These are phyloP conservation scores for Aspergillus neotritici DNA, from an alignment of 2,329 filamentous ascomycete genomes.

Conservation along the genomic window DNA sequence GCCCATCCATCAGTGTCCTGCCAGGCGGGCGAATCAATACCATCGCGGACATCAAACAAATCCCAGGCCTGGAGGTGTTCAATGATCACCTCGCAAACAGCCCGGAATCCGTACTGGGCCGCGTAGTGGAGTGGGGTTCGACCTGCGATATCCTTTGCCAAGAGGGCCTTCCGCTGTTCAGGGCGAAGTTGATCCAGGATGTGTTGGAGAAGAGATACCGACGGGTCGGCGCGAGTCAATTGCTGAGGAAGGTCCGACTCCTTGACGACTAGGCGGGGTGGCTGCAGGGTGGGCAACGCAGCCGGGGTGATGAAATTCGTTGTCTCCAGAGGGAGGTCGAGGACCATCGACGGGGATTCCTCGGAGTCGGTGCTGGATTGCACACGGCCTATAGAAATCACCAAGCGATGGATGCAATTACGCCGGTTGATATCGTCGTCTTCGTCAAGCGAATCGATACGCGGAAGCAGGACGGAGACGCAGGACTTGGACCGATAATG, in stretches of 20 bases:
- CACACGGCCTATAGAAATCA: conserved; percentile 83
- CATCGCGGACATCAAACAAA: conserved; percentile 75
- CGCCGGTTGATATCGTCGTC: conserved; percentile 88
- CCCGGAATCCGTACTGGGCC: conserved; percentile 87
- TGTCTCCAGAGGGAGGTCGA: conserved; percentile 49
- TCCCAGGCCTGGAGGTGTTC: conserved; percentile 83
- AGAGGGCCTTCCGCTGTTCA: conserved; percentile 62
- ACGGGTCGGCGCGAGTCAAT: conserved; percentile 64
- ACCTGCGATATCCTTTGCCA: conserved; percentile 69
- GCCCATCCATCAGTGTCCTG: conserved; percentile 89
- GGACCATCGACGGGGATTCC: conserved; percentile 48
- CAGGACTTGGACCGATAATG: conserved; percentile 68
- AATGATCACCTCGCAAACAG: conserved; percentile 84
- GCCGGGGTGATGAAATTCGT: conserved; percentile 76
- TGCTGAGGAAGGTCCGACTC: conserved; percentile 59
- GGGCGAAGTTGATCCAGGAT: conserved; percentile 63
- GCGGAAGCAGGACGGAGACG: conserved; percentile 64
- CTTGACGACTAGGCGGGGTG: conserved; percentile 57
- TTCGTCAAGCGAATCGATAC: conserved; percentile 70
- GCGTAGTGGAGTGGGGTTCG: conserved; percentile 87
- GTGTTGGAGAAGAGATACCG: conserved; percentile 61
- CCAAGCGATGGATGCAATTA: conserved; percentile 86
- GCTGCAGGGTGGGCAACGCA: conserved; percentile 58
- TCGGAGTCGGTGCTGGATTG: conserved; percentile 53
- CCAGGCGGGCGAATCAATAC: conserved; percentile 83